Evolutionary conservation across 108 stramenopile genomes (phyloP).

Genomic region (Cyclotella sp.): DNA sequence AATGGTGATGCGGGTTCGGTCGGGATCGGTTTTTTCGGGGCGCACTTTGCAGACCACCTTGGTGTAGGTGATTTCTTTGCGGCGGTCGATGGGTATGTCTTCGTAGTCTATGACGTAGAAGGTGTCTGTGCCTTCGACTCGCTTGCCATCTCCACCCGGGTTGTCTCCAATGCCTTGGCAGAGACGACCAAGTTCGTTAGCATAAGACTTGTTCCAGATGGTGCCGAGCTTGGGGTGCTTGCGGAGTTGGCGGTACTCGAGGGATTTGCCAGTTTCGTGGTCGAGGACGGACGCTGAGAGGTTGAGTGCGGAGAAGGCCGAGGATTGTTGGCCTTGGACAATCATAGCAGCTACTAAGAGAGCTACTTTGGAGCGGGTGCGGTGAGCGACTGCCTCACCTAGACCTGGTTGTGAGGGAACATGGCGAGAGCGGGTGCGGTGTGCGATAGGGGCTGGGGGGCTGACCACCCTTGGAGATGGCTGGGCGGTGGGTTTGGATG

Average conservation of each 20-base stretch:
- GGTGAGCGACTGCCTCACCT: neutral
- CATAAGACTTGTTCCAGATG: conserved; percentile 23
- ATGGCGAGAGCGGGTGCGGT: neutral
- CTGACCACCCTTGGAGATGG: conserved; percentile 7
- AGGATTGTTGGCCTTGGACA: neutral
- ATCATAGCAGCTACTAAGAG: neutral
- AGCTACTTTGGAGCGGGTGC: neutral
- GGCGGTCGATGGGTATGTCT: conserved; percentile 36
- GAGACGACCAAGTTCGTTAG: conserved; percentile 32
- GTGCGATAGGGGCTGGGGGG: neutral
- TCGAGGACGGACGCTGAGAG: conserved; percentile 24
- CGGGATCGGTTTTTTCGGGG: conserved; percentile 37
- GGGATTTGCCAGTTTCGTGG: conserved; percentile 10
- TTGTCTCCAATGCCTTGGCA: conserved; percentile 19
- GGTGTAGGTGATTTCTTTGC: conserved; percentile 33
- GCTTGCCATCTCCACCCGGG: neutral
- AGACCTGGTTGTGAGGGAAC: neutral
- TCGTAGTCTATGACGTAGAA: conserved; percentile 13
- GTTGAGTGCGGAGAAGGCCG: neutral
- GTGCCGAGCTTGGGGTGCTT: conserved; percentile 9
- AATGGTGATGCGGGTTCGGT: conserved; percentile 31
- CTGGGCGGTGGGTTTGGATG: neutral
- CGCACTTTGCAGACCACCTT: conserved; percentile 26
- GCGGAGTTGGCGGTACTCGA: conserved; percentile 34
- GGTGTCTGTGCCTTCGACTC: conserved; percentile 22